Base-by-base conservation (phyloP, 2,329 filamentous ascomycete species). In the Sporothrix humicola region DNA sequence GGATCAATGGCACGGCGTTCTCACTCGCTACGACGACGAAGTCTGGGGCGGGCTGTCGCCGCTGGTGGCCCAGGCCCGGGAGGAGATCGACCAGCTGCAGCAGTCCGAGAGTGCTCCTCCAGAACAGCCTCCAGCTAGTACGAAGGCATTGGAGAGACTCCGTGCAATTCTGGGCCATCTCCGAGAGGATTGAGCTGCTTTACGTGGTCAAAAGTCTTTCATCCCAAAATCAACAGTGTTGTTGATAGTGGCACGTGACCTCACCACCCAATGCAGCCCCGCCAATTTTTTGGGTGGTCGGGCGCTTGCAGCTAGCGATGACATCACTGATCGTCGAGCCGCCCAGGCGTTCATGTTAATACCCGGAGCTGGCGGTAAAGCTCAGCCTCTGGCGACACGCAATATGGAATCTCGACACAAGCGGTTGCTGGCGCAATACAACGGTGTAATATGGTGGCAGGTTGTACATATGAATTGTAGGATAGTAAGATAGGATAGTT, bases 1-100 rank as follows among this genome's bases (percentile, higher is more conserved):
- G 13, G 80, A 83, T 50, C 85, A 89, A 77, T 91, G 89, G 88
- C 83, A 84, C 48, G 82, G 84, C 58, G 87, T 90, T 8, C 81
- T 91, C 31, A 85, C 83, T 1, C 81, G 83, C 48, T 91, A 91
- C 76, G 85, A 85, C 0, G 89, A 92, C 78, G 88, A 92, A 72
- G 90, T 93, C 31, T 93, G 91, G 91, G 91, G 91, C 23, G 89
- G 88, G 73, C 79, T 92, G 23, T 81, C 84, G 44, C 84, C 86
- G 3, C 81, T 91, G 48, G 85, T 90, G 10, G 82, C 84, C 69
- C 85, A 88, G 74, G 91, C 90, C 3, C 83, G 82, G 73, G 80
- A 81, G 63, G 90, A 93, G 78, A 80, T 92, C 23, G 82, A 86
- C 66, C 79, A 82, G 37, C 79, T 85, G 31, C 79, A 81, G 71